Evolutionary conservation across 352 stramenopile genomes (phyloP), one percentile per base, ranked within the genome.

Genomic region (Globisporangium sylvaticum): DNA sequence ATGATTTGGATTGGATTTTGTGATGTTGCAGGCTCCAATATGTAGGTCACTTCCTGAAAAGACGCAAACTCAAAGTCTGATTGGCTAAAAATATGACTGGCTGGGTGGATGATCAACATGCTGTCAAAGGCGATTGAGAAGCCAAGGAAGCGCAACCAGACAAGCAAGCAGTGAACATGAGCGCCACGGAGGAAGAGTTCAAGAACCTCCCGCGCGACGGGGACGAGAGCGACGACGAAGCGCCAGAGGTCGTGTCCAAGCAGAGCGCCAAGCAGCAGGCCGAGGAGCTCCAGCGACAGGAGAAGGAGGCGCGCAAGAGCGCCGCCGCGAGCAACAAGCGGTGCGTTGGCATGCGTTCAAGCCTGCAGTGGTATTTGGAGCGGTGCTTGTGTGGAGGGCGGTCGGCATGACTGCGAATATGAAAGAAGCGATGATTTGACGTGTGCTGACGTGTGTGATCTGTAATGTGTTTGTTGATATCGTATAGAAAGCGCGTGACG

Each of bases 211-310:
- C 46, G 0, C 66, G 29, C 29, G 55, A 42, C n/a, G 37, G 37
- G 37, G 48, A 57, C n/a, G 73, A 71, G 27, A 89, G 79, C 68
- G 84, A 92, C 52, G 85, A 92, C 64, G 86, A 92, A 68, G 84
- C 86, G 29, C 86, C 86, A 27, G 86, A 94, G 66, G 80, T 89
- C 42, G 79, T 94, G 64, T 87, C 81, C 59, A 94, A 91, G 72
- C 75, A 80, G 59, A 91, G 66, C 62, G 86, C 86, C 29, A 70
- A 79, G 70, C 63, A 89, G 66, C 71, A 88, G 69, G 83, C 70
- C 58, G 70, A 80, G 48, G 70, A 77, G 58, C 78, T 76, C 66
- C 74, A 76, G 44, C 81, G 71, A 20, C 74, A 87, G 31, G 81
- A 92, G 61, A 58, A 85, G 24, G 75, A 84, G 52, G 85, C 80